phyloP scores from a whole-genome alignment of 208 protist species.

The Leishmania mexicana region DNA sequence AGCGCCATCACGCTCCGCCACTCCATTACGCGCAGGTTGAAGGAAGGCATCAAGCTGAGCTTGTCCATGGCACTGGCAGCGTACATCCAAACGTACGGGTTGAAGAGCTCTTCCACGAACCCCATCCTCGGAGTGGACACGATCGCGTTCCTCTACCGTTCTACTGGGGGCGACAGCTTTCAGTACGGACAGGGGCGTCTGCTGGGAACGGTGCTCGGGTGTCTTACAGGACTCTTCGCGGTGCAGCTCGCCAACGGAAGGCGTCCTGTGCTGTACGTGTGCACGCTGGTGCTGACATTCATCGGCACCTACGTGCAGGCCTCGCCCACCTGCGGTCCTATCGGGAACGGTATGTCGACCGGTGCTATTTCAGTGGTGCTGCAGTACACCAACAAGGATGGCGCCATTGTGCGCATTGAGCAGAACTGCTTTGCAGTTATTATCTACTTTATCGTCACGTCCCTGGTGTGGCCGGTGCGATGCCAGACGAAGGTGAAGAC shows the following conservation, averaged over 20 bases:
- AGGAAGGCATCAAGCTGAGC: constrained; percentile 85
- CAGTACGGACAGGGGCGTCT: constrained; percentile 79
- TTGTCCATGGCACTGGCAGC: constrained; percentile 70
- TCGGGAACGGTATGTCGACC: constrained; percentile 76
- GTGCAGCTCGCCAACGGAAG: constrained; percentile 67
- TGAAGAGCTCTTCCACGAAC: constrained; percentile 60
- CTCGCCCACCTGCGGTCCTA: constrained; percentile 53
- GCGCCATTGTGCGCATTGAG: constrained; percentile 86
- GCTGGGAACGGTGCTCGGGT: constrained; percentile 84
- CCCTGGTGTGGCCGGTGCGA: constrained; percentile 82
- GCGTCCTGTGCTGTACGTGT: constrained; percentile 65
- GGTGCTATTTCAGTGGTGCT: constrained; percentile 86
- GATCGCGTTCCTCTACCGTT: constrained; percentile 82
- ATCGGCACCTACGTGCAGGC: constrained; percentile 78
- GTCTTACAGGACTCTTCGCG: constrained; percentile 57
- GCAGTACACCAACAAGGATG: constrained; percentile 51
- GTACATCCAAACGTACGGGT: constrained; percentile 79
- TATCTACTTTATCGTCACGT: constrained; percentile 85
- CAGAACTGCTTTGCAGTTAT: constrained; percentile 91
- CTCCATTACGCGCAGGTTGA: constrained; percentile 76
- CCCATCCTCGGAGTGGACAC: constrained; percentile 73
- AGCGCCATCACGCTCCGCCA: constrained; percentile 42
- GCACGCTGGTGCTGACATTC: constrained; percentile 65
- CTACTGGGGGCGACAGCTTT: constrained; percentile 85
- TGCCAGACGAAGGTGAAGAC: constrained; percentile 68